Percentiles rank a stretch among this genome's conserved stretches.
Evolutionary conservation across 441 rosid genomes (phyloP).

Genomic region (Erodium moschatum): DNA sequence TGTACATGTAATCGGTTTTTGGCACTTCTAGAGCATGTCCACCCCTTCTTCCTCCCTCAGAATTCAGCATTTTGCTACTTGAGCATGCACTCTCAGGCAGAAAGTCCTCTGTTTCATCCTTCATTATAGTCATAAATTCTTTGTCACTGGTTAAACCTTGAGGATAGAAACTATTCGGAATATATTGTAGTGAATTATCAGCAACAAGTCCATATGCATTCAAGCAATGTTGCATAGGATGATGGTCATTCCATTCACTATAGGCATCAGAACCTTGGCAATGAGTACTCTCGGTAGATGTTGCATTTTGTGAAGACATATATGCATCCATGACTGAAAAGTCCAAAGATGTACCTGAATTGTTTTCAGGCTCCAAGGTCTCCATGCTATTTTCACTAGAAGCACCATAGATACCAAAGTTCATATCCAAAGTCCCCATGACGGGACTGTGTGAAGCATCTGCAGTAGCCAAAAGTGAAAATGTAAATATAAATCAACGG

Average conservation of each 20-base stretch:
- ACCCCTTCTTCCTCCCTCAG: constrained; percentile 23
- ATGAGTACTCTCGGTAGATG: constrained; percentile 32
- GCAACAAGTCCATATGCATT: constrained; percentile 27
- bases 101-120: constrained; percentile 36
- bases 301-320: constrained; percentile 23
- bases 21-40: constrained; percentile 28
- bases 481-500: constrained; percentile 20
- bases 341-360: constrained; percentile 15
- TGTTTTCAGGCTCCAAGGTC: constrained; percentile 27
- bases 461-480: constrained; percentile 27
- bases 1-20: constrained; percentile 27
- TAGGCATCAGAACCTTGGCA: constrained; percentile 32
- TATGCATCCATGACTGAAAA: constrained; percentile 22
- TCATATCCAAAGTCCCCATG: constrained; percentile 23
- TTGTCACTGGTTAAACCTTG: constrained; percentile 31
- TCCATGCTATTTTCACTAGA: constrained; percentile 24
- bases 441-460: constrained; percentile 24
- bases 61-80: constrained; percentile 28
- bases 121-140: constrained; percentile 29
- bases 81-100: constrained; percentile 32
- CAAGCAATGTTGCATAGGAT: constrained; percentile 28
- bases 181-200: constrained; percentile 19
- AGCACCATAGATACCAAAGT: constrained; percentile 16
- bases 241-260: constrained; percentile 29
- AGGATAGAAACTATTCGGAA: constrained; percentile 23